Base-by-base conservation (phyloP, 176 grass and related monocot species). In the Chrysopogon serrulatus region DNA sequence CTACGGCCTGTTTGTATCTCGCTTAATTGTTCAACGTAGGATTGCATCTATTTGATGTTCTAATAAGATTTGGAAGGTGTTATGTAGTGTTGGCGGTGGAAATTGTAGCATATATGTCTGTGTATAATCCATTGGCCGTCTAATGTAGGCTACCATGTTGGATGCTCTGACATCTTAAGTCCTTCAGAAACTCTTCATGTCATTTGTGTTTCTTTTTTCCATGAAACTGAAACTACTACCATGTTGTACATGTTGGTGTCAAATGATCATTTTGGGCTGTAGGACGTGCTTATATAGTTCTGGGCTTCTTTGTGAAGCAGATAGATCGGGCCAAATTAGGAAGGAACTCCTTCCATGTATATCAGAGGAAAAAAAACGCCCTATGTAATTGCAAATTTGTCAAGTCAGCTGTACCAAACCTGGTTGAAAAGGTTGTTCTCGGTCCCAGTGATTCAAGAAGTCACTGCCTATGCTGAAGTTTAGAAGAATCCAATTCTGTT, bases 31-130 rank as follows among this genome's bases (percentile, higher is more conserved):
- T 68, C 70, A 47, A 80, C 16, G 11, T 85, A 76, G 87, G 76
- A 48, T 79, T 15, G 73, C 81, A 79, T 53, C 80, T 78, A 23
- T 61, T 61, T 81, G 74, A 76, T 83, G 61, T 66, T 86, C 13
- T 72, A 86, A 75, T 86, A 86, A 87, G 60, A 63, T 79, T 86
- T 77, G n/a, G 77, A 68, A 32, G 37, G 75, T 69, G 45, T 61
- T 82, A 53, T 86, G 74, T 77, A 37, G 70, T 84, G 17, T 82
- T 76, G 27, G 59, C n/a, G 6, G 68, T 91, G 85, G 70, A 83
- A 85, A 86, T 73, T 80, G 32, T 91, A 85, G 57, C 80, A 30
- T 65, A 71, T 71, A 66, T 81, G 76, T 74, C 15, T 63, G 49
- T 69, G 68, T 78, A 86, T 78, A 86, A 68, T 51, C 59, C 74